Conservation (phyloP, 2,329 filamentous ascomycete species). For the Xylariaceae sp. region DNA sequence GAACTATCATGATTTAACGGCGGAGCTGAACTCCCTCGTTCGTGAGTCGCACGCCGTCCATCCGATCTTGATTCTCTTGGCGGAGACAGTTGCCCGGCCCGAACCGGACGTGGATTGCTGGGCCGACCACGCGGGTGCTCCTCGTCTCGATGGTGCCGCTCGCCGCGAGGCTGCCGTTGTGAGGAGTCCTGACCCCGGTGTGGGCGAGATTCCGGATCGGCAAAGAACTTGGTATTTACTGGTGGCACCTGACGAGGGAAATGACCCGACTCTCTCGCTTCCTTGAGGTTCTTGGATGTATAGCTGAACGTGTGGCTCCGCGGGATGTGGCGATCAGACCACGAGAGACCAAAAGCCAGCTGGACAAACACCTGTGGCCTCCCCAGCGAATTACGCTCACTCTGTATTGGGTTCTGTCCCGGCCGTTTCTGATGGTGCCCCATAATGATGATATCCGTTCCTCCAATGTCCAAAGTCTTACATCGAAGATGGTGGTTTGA, state of each 20-base stretch:
- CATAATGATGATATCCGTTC: slow-evolving; percentile 35
- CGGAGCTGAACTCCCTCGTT: slow-evolving; percentile 56
- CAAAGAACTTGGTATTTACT: slow-evolving; percentile 53
- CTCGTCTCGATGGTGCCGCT: slow-evolving; percentile 27
- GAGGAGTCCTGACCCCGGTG: slow-evolving; percentile 28
- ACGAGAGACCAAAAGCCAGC: slow-evolving; percentile 59
- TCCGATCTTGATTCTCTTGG: slow-evolving; percentile 31
- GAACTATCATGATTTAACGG: slow-evolving; percentile 54
- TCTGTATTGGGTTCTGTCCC: slow-evolving; percentile 30
- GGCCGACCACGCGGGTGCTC: slow-evolving; percentile 29
- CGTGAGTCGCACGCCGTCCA: slow-evolving; percentile 43
- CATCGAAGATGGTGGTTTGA: no score
- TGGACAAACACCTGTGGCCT: slow-evolving; percentile 56
- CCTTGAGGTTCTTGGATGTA: slow-evolving; percentile 52
- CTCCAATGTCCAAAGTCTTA: no score
- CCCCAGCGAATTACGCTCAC: slow-evolving; percentile 36
- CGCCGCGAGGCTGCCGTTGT: slow-evolving; percentile 27
- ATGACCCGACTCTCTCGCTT: slow-evolving; percentile 45
- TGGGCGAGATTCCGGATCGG: slow-evolving; percentile 37
- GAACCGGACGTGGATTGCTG: slow-evolving; percentile 10
- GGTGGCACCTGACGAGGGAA: slow-evolving; percentile 55
- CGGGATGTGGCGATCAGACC: slow-evolving; percentile 50
- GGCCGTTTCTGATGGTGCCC: slow-evolving; percentile 13
- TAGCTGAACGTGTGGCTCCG: slow-evolving; percentile 54
- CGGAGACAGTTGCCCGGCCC: slow-evolving; percentile 15